Conservation (phyloP, 257 asterid genomes). For the Anisodus tanguticus region DNA sequence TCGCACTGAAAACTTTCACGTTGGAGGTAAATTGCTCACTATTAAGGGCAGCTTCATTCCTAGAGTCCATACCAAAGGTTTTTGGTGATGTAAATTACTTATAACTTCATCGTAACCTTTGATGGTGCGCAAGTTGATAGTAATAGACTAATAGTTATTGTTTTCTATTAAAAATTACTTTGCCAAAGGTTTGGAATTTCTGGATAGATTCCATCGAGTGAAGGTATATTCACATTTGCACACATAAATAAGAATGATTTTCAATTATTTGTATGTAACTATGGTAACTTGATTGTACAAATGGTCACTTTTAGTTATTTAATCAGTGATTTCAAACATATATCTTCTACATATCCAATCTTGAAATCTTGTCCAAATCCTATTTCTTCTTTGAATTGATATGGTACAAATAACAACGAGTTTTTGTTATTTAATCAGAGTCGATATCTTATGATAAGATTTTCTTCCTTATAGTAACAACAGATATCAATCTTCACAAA, state of each 20-base stretch:
- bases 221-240: too few relatives aligned
- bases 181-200: too few relatives aligned
- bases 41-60: not conserved
- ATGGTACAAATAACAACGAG: not conserved
- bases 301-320: not conserved
- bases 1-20: not conserved
- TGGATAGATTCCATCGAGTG: not conserved
- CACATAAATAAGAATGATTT: not conserved
- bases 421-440: not conserved
- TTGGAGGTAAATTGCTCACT: not conserved
- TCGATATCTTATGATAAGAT: not conserved
- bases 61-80: not conserved
- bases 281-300: not conserved
- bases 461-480: not conserved
- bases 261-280: not conserved
- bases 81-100: not conserved
- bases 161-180: too few relatives aligned
- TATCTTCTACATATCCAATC: not conserved
- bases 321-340: not conserved
- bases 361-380: not conserved
- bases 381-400: too few relatives aligned
- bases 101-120: too few relatives aligned
- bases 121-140: too few relatives aligned
- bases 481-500: not conserved
- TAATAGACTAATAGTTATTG: too few relatives aligned